A percentile compares a stretch with the other conserved stretches of the same genome.
Evolutionary conservation across 1,139 yeast genomes (phyloP).

Genomic region (Kurtzmaniella natalensis): DNA sequence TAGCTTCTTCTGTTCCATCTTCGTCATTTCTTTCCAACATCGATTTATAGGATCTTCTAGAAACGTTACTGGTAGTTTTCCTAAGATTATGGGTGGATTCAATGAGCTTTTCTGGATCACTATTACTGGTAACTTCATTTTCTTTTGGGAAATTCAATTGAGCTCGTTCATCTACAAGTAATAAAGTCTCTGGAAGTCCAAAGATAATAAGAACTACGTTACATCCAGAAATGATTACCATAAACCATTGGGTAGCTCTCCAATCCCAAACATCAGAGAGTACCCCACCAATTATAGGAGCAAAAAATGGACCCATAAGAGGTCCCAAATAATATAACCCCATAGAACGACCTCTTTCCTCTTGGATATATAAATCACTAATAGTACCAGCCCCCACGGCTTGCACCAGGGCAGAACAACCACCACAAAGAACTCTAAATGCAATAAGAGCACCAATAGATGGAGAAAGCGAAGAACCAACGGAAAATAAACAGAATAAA

Average conservation of each 20-base stretch:
- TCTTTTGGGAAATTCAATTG: conserved; percentile 9
- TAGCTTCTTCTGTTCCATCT: conserved; percentile 23
- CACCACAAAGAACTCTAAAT: conserved; percentile 71
- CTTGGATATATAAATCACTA: conserved; percentile 64
- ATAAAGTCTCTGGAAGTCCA: conserved; percentile 71
- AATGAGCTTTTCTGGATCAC: background rate
- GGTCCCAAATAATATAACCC: conserved; percentile 82
- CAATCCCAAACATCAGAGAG: conserved; percentile 73
- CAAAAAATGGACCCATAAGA: conserved; percentile 70
- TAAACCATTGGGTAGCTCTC: conserved; percentile 87
- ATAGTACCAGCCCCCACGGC: conserved; percentile 90
- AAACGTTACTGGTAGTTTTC: conserved; percentile 18
- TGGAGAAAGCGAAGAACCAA: conserved; percentile 70
- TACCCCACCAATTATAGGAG: conserved; percentile 82
- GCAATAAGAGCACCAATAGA: conserved; percentile 60
- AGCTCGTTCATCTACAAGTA: conserved; percentile 40
- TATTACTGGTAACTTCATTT: conserved; percentile 7
- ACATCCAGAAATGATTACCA: conserved; percentile 63
- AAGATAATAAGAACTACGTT: conserved; percentile 48
- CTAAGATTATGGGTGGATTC: no score
- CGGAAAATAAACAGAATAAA: conserved; percentile 58
- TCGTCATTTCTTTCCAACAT: conserved; percentile 4
- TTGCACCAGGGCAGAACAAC: conserved; percentile 81
- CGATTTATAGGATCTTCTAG: conserved; percentile 8
- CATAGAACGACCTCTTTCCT: conserved; percentile 74